phyloP scores from a whole-genome alignment of 768 basidiomycete genomes.

The Hydnomerulius pinastri region DNA sequence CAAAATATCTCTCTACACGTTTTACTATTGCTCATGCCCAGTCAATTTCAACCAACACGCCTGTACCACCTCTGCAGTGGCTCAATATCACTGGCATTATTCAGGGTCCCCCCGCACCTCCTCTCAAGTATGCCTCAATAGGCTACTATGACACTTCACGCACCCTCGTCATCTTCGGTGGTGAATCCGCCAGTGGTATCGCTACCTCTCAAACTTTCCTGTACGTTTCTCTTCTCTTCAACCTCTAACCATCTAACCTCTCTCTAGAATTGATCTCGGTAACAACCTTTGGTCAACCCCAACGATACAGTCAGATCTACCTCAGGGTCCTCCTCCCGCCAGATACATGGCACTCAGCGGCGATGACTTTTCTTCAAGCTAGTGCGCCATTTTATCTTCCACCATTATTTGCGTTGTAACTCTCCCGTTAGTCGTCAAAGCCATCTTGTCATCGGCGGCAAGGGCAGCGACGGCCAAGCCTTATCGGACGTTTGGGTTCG shows the following conservation, averaged over 20 bases:
- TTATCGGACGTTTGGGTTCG: slow-evolving; percentile 77
- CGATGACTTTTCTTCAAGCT: slow-evolving; percentile 77
- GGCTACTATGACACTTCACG: slow-evolving; percentile 53
- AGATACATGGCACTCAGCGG: slow-evolving; percentile 67
- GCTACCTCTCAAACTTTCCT: slow-evolving; percentile 66
- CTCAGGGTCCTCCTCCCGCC: slow-evolving; percentile 51
- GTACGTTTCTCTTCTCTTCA: slow-evolving; percentile 39
- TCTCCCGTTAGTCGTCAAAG: slow-evolving; percentile 60
- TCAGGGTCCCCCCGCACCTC: slow-evolving; percentile 54
- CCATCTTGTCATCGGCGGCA: slow-evolving; percentile 75
- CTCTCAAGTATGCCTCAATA: slow-evolving; percentile 71
- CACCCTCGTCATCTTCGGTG: slow-evolving; percentile 72
- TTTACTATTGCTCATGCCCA: slow-evolving; percentile 37
- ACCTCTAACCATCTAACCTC: slow-evolving; percentile 6
- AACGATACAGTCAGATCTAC: slow-evolving; percentile 49
- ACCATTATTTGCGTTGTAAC: slow-evolving; percentile 18
- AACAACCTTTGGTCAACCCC: slow-evolving; percentile 63
- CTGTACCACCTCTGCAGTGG: slow-evolving; percentile 53
- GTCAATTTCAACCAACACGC: slow-evolving; percentile 51
- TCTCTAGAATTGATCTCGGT: slow-evolving; percentile 59
- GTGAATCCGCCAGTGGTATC: slow-evolving; percentile 66
- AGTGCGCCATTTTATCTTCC: slow-evolving; percentile 48
- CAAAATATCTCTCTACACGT: slow-evolving; percentile 17
- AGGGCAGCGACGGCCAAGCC: slow-evolving; percentile 50
- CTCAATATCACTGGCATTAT: slow-evolving; percentile 66